phyloP scores from a whole-genome alignment of 768 basidiomycete species.

The Auriscalpium microsporum region DNA sequence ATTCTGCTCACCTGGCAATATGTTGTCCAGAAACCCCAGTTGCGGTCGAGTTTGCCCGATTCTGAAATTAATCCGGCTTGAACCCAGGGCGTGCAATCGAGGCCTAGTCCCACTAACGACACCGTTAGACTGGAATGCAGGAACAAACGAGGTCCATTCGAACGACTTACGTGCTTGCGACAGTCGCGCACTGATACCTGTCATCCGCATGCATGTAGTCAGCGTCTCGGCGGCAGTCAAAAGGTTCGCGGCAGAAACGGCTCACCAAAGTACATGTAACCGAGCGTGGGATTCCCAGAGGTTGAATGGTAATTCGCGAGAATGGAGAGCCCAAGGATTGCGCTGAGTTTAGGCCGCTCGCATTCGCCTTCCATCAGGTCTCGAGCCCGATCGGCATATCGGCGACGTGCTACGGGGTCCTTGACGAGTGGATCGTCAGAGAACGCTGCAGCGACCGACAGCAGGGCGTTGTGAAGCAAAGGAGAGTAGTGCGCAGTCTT shows the following conservation, averaged over 20 bases:
- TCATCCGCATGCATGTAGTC: background rate
- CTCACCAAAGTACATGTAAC: slow-evolving; percentile 35
- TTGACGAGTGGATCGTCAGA: slow-evolving; percentile 29
- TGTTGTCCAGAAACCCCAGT: slow-evolving; percentile 54
- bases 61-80: slow-evolving; percentile 41
- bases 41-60: slow-evolving; percentile 46
- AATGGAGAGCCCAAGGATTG: slow-evolving; percentile 32
- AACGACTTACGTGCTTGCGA: slow-evolving; percentile 47
- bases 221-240: background rate
- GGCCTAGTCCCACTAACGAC: slow-evolving; percentile 43
- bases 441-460: slow-evolving; percentile 35
- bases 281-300: slow-evolving; percentile 32
- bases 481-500: slow-evolving; percentile 58
- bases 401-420: slow-evolving; percentile 19
- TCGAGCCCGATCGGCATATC: slow-evolving; percentile 32
- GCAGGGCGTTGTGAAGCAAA: slow-evolving; percentile 61
- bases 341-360: slow-evolving; percentile 31
- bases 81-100: slow-evolving; percentile 52
- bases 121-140: background rate
- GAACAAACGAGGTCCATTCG: background rate
- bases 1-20: slow-evolving; percentile 38
- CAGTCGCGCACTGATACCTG: slow-evolving; percentile 52
- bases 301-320: slow-evolving; percentile 32
- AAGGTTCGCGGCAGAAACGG: background rate
- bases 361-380: slow-evolving; percentile 32